Conservation (phyloP, 108 stramenopile genomes). For the Pseudonitzschia pungens region DNA sequence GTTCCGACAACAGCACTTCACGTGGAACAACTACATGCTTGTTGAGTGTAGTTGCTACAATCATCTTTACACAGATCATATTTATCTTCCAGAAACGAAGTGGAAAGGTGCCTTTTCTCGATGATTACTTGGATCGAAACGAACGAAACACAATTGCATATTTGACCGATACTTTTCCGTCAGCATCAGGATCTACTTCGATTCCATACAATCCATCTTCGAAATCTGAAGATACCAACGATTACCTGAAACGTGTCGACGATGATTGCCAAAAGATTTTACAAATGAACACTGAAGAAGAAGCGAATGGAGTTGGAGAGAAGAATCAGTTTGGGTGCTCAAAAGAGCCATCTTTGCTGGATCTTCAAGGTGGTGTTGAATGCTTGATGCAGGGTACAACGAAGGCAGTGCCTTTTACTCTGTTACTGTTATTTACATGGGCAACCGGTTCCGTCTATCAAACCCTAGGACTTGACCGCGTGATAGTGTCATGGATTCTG, state of each 20-base stretch:
- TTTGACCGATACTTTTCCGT: conserved; percentile 21
- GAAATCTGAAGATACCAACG: conserved; percentile 8
- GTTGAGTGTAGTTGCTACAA: conserved; percentile 13
- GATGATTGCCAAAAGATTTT: background rate
- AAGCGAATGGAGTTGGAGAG: background rate
- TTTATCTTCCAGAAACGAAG: conserved; percentile 16
- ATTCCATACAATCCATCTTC: conserved; percentile 7
- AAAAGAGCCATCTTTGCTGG: conserved; percentile 26
- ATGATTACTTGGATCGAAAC: background rate
- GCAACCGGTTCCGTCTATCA: conserved; percentile 29
- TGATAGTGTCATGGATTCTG: conserved; percentile 43
- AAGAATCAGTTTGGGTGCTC: background rate
- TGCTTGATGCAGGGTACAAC: conserved; percentile 52
- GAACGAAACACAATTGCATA: conserved; percentile 5
- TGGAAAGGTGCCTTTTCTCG: background rate
- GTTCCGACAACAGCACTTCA: background rate
- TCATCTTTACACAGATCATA: conserved; percentile 14
- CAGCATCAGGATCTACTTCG: conserved; percentile 11
- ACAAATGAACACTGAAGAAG: background rate
- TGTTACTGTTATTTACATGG: conserved; percentile 59
- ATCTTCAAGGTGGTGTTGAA: conserved; percentile 38
- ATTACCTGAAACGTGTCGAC: background rate
- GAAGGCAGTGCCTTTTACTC: conserved; percentile 40
- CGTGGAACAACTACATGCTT: conserved; percentile 5
- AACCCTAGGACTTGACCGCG: conserved; percentile 45